phyloP scores from a whole-genome alignment of 2,329 filamentous ascomycete genomes.

The Colletotrichum siamense region DNA sequence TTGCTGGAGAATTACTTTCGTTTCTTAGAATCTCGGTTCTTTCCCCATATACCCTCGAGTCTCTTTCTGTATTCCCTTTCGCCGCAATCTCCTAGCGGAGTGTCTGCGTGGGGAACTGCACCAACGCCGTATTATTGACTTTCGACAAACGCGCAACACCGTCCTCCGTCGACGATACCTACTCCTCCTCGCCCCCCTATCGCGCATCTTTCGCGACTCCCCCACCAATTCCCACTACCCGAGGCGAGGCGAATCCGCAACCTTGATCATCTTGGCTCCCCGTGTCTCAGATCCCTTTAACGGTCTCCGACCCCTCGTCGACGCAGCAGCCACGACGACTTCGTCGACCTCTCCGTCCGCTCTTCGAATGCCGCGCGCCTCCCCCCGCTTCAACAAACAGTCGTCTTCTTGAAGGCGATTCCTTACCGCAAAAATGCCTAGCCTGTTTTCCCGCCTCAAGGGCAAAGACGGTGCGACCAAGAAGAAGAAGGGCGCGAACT shows the following conservation, averaged over 20 bases:
- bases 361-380: slow-evolving; percentile 13
- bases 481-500: slow-evolving; percentile 70
- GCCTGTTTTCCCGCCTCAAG: slow-evolving; percentile 71
- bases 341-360: not conserved
- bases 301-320: slow-evolving; percentile 3
- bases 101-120: not conserved
- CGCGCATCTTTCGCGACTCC: not conserved
- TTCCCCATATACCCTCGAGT: not conserved
- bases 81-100: slow-evolving; percentile 2
- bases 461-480: slow-evolving; percentile 71
- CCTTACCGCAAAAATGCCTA: slow-evolving; percentile 51
- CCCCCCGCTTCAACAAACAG: not conserved
- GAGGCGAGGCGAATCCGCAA: not conserved
- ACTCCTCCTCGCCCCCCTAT: not conserved
- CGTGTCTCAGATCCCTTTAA: slow-evolving; percentile 1
- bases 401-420: slow-evolving; percentile 2
- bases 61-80: not conserved
- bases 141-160: slow-evolving; percentile 12
- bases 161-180: slow-evolving; percentile 5
- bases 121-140: slow-evolving; percentile 13
- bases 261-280: not conserved
- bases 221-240: not conserved
- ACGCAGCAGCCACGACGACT: not conserved
- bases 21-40: not conserved
- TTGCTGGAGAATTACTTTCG: slow-evolving; percentile 10